These are phyloP conservation scores for Volvox reticuliferus DNA, from an alignment of 139 green algal species.

Conservation along the genomic window DNA sequence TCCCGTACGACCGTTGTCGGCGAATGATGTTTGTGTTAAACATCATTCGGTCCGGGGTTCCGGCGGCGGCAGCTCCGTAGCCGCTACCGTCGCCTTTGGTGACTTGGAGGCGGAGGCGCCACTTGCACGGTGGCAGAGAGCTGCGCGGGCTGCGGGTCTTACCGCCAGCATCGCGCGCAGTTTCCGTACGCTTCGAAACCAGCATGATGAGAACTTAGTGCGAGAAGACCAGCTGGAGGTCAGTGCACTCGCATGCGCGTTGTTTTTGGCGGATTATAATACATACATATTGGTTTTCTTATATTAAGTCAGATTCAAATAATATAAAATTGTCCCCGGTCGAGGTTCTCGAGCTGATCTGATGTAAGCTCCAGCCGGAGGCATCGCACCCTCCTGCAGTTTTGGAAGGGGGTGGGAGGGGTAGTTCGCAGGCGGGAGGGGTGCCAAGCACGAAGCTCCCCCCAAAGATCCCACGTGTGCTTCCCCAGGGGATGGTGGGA, in stretches of 20 bases:
- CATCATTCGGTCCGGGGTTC: neutral
- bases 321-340: no score
- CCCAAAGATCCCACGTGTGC: no score
- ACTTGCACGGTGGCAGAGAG: neutral
- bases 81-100: neutral
- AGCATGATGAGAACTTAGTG: conserved; percentile 13
- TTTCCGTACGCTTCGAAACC: conserved; percentile 26
- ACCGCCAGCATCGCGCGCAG: neutral
- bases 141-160: neutral
- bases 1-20: neutral
- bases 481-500: no score
- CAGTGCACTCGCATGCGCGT: neutral
- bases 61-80: neutral
- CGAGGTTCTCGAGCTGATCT: no score
- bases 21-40: neutral
- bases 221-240: conserved; percentile 7
- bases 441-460: no score
- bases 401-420: no score
- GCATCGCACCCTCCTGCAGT: no score
- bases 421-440: no score
- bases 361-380: no score
- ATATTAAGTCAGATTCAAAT: no score
- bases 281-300: no score
- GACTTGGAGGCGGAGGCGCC: neutral
- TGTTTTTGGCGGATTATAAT: no score